Conservation (phyloP, 176 grass and related monocot species). For the Cenchrus purpureus region DNA sequence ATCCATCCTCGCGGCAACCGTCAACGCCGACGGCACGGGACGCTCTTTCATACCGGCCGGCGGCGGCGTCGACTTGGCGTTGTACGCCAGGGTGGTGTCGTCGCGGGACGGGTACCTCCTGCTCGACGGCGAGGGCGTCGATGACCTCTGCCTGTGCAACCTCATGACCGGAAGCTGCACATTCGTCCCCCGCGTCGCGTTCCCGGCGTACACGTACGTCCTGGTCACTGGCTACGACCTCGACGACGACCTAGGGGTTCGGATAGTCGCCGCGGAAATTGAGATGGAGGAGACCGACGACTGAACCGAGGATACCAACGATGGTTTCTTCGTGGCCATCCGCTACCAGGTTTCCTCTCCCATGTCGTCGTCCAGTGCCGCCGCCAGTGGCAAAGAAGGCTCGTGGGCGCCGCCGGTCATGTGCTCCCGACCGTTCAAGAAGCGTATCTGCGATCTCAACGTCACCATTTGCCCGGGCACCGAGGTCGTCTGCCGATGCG, state of each 20-base stretch:
- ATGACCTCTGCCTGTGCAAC: neutral
- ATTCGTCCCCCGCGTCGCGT: neutral
- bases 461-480: neutral
- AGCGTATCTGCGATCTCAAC: neutral
- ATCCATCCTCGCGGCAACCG: too few relatives aligned
- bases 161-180: neutral
- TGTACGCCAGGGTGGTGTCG: too few relatives aligned
- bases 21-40: too few relatives aligned
- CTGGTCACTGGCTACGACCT: constrained; percentile 3
- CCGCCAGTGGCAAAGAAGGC: too few relatives aligned
- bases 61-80: too few relatives aligned
- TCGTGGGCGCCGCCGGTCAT: neutral
- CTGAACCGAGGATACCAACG: too few relatives aligned
- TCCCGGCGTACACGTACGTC: neutral
- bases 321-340: too few relatives aligned
- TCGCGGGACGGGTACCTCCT: too few relatives aligned
- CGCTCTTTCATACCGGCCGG: too few relatives aligned
- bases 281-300: too few relatives aligned
- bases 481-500: neutral
- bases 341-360: neutral
- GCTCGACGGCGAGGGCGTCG: too few relatives aligned
- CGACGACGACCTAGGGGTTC: neutral
- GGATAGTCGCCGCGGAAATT: neutral
- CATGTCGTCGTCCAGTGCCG: neutral
- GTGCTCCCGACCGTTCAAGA: neutral